phyloP scores from a whole-genome alignment of 495 filamentous ascomycete species.

The Hypoxylon perforatum region DNA sequence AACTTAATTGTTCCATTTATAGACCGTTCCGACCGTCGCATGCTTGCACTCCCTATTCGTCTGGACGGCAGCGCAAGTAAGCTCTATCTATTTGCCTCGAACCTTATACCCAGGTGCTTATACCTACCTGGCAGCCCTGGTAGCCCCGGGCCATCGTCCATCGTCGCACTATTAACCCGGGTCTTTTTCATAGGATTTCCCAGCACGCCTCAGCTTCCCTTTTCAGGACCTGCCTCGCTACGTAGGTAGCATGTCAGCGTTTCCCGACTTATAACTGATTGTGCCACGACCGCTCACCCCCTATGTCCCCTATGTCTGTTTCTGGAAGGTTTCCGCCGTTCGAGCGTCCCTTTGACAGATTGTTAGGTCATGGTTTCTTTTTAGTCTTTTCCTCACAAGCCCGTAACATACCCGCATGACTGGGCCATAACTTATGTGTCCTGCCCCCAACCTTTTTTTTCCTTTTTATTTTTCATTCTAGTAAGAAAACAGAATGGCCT shows the following conservation, averaged over 20 bases:
- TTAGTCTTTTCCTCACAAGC: conserved; percentile 31
- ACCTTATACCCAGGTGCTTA: conserved; percentile 11
- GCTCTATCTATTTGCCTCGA: conserved; percentile 28
- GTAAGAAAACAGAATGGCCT: conserved; percentile 25
- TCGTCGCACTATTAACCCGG: conserved; percentile 41
- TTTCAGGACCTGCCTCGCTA: conserved; percentile 40
- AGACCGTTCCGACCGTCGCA: conserved; percentile 41
- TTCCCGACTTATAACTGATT: conserved; percentile 30
- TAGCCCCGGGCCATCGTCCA: too few relatives aligned
- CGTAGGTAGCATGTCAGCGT: conserved; percentile 39
- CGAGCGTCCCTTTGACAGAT: conserved; percentile 18
- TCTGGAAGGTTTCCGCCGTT: conserved; percentile 45
- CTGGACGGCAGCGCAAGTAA: conserved; percentile 13
- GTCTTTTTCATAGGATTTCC: conserved; percentile 37
- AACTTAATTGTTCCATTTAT: conserved; percentile 46
- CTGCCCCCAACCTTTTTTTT: conserved; percentile 31
- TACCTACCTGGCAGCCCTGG: too few relatives aligned
- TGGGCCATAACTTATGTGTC: conserved; percentile 25
- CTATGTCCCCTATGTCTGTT: conserved; percentile 35
- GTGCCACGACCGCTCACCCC: conserved; percentile 33
- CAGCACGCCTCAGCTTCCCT: conserved; percentile 44
- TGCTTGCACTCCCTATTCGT: conserved; percentile 43
- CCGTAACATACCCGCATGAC: conserved; percentile 43
- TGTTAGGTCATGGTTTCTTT: conserved; percentile 33
- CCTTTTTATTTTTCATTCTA: conserved; percentile 6